These are phyloP conservation scores for Rubus parviflorus DNA, from an alignment of 306 rosid species.

Conservation along the genomic window DNA sequence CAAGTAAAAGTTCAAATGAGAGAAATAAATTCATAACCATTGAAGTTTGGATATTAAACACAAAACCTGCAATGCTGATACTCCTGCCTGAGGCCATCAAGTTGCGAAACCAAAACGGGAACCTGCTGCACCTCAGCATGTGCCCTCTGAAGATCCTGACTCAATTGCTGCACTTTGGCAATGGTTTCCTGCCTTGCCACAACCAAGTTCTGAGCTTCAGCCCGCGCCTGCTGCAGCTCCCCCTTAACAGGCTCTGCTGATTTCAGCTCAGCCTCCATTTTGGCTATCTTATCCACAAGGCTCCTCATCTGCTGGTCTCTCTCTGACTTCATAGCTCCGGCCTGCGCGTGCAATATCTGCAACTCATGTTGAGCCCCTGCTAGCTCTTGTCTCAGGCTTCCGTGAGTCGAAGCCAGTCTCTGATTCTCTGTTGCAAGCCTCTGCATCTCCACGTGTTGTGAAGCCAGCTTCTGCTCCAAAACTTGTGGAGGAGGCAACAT, in stretches of 20 bases:
- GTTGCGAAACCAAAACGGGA: slow-evolving; percentile 69
- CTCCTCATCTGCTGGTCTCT: slow-evolving; percentile 70
- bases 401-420: slow-evolving; percentile 79
- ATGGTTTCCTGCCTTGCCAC: slow-evolving; percentile 74
- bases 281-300: slow-evolving; percentile 61
- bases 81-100: slow-evolving; percentile 78
- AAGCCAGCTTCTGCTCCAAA: slow-evolving; percentile 88
- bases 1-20: neutral
- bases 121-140: slow-evolving; percentile 76
- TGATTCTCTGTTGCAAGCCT: slow-evolving; percentile 77
- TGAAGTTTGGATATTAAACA: neutral
- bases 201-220: slow-evolving; percentile 68
- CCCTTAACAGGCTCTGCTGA: slow-evolving; percentile 55
- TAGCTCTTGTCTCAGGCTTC: slow-evolving; percentile 74
- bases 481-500: slow-evolving; percentile 75
- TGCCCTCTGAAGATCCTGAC: slow-evolving; percentile 78
- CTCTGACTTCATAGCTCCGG: slow-evolving; percentile 68
- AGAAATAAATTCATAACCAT: neutral
- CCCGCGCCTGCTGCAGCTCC: slow-evolving; percentile 72
- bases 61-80: slow-evolving; percentile 88
- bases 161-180: slow-evolving; percentile 60
- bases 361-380: slow-evolving; percentile 87
- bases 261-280: slow-evolving; percentile 72
- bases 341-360: slow-evolving; percentile 74
- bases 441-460: slow-evolving; percentile 91